These are phyloP conservation scores for Globisporangium barbulae DNA, from an alignment of 352 stramenopile species.

Conservation along the genomic window DNA sequence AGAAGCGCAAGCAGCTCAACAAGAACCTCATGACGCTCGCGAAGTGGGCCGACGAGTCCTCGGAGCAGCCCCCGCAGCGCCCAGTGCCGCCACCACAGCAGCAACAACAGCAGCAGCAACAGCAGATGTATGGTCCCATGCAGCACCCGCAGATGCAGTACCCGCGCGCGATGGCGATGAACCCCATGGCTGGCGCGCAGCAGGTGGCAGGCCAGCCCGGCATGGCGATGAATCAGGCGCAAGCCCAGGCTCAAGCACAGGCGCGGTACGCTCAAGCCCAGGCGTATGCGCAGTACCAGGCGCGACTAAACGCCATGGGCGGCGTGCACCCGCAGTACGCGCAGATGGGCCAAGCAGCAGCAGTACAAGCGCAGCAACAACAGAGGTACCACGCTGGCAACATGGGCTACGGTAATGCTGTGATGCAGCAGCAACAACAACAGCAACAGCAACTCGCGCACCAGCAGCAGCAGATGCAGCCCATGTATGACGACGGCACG, in stretches of 20 bases:
- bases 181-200: constrained; percentile 21
- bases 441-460: constrained; percentile 21
- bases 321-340: constrained; percentile 25
- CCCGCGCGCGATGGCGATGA: constrained; percentile 23
- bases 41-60: constrained; percentile 86
- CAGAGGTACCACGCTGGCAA: constrained; percentile 29
- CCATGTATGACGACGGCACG: constrained; percentile 26
- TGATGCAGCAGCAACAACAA: constrained; percentile 13
- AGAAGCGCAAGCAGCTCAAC: constrained; percentile 89
- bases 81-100: constrained; percentile 22
- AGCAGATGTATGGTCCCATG: constrained; percentile 21
- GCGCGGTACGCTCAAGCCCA: constrained; percentile 40
- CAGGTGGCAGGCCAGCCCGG: constrained; percentile 15
- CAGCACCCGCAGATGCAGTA: constrained; percentile 25
- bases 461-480: constrained; percentile 19
- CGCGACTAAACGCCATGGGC: constrained; percentile 56
- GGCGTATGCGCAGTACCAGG: constrained; percentile 56
- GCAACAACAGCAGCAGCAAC: constrained; percentile 19
- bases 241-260: constrained; percentile 26
- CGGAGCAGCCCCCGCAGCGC: constrained; percentile 53
- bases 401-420: constrained; percentile 32
- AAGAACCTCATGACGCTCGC: constrained; percentile 89
- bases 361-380: constrained; percentile 19
- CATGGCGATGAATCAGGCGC: constrained; percentile 29
- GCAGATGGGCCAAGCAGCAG: constrained; percentile 31